phyloP scores from a whole-genome alignment of 805 yeast genomes.

The Metschnikowia colocasiae region DNA sequence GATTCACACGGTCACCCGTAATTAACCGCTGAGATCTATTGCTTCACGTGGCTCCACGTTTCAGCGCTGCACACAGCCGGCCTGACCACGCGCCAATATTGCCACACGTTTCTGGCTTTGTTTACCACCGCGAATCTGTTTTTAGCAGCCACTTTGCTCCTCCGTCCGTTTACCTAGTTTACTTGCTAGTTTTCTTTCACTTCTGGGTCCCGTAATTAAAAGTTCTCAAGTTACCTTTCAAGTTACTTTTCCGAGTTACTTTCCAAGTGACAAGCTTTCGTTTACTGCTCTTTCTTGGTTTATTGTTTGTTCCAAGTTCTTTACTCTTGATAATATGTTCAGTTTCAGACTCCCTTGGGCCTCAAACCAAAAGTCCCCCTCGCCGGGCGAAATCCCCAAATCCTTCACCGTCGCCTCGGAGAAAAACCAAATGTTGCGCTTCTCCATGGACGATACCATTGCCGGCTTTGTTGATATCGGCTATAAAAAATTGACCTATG shows the following conservation, averaged over 20 bases:
- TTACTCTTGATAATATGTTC: no score
- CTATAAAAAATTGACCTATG: constrained; percentile 36
- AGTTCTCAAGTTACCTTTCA: no score
- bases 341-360: constrained; percentile 14
- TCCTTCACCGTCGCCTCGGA: constrained; percentile 29
- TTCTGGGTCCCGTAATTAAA: no score
- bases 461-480: constrained; percentile 37
- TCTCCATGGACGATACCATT: constrained; percentile 33
- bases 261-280: no score
- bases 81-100: background rate
- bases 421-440: constrained; percentile 26
- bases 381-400: constrained; percentile 21
- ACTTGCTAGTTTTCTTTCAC: background rate
- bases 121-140: constrained; percentile 1
- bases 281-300: no score
- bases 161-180: background rate
- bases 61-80: background rate
- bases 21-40: no score
- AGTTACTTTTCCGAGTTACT: no score
- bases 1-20: no score
- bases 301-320: no score
- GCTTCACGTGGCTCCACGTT: background rate
- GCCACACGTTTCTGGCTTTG: constrained; percentile 1
- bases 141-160: constrained; percentile 4
- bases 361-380: constrained; percentile 8